A percentile compares a stretch with the other conserved stretches of the same genome.
Evolutionary conservation across 306 rosid species (phyloP).

Genomic region (Malus domestica): DNA sequence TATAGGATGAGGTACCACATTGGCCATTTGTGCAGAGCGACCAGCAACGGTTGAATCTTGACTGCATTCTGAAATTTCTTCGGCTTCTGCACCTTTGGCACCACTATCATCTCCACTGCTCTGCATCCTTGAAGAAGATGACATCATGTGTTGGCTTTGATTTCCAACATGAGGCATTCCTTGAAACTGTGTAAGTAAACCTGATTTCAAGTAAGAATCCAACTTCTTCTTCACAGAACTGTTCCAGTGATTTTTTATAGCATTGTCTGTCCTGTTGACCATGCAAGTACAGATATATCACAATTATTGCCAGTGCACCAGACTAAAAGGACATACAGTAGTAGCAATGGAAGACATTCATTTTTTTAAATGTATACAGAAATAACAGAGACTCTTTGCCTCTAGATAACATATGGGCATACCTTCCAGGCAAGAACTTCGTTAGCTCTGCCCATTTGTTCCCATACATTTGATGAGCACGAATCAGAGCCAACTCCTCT

Average conservation of each 20-base stretch:
- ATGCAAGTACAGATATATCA: constrained; percentile 23
- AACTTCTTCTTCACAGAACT: constrained; percentile 97
- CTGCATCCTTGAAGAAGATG: constrained; percentile 66
- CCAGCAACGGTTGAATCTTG: constrained; percentile 65
- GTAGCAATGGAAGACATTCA: neutral
- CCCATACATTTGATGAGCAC: constrained; percentile 88
- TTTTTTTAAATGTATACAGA: neutral
- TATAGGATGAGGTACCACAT: constrained; percentile 33
- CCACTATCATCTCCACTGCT: constrained; percentile 60
- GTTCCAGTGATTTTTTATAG: constrained; percentile 99
- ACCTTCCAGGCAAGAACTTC: constrained; percentile 95
- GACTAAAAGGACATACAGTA: neutral
- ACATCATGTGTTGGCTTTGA: constrained; percentile 40
- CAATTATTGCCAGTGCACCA: neutral
- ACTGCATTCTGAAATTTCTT: constrained; percentile 82
- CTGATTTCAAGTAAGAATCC: constrained; percentile 94
- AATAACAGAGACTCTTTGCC: neutral
- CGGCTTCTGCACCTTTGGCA: constrained; percentile 53
- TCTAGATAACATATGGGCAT: constrained; percentile 3
- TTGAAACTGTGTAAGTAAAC: constrained; percentile 66
- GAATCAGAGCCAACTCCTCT: constrained; percentile 87
- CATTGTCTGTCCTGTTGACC: constrained; percentile 93
- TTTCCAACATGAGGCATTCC: constrained; percentile 49
- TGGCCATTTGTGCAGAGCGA: constrained; percentile 33
- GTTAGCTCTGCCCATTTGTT: constrained; percentile 98